Evolutionary conservation across 2,329 filamentous ascomycete genomes (phyloP), one percentile per base, ranked within the genome.

Genomic region (Ophiobolus disseminans): DNA sequence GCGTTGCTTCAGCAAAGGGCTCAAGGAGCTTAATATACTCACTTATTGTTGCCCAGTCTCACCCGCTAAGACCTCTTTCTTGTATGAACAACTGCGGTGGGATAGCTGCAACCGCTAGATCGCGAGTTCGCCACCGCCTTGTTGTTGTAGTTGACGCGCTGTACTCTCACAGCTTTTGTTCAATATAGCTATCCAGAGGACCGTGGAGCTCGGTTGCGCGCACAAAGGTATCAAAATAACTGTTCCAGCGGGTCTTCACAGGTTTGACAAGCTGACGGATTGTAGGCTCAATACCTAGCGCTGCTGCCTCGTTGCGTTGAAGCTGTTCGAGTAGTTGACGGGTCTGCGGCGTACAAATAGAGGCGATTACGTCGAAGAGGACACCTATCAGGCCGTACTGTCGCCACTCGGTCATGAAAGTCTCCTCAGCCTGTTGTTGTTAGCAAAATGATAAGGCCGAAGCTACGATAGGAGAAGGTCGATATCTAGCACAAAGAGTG

Each of bases 1-100:
- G 13, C 23, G 40, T 43, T 20, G 40, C 28, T 25, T 43, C 21
- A 8, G 22, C 28, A 30, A 43, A 43, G n/a, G 19, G 40, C 28
- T 30, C 14, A 16, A 43, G 40, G 26, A 43, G 40, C 13, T 34
- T 17, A n/a, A 35, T 35, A 14, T 43, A 41, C 40, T 43, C 21
- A 14, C 26, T 43, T 20, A 43, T 43, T 16, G 28, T 35, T 9
- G 40, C 40, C 40, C 17, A 42, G 20, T 34, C 40, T 10, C 21
- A 3, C 14, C 40, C 40, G 35, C 35, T 38, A 20, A 38, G 35
- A 6, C 23, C 23, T 6, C 23, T 11, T 11, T 26, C 11, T 7
- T 26, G 23, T 26, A 26, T 26, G 23, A 26, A 26, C 23, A 26
- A 11, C 23, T 26, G 23, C n/a, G n/a, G n/a, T n/a, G n/a, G n/a